Conservation (phyloP, 2,329 filamentous ascomycete genomes). For the Fusarium tuaranense region DNA sequence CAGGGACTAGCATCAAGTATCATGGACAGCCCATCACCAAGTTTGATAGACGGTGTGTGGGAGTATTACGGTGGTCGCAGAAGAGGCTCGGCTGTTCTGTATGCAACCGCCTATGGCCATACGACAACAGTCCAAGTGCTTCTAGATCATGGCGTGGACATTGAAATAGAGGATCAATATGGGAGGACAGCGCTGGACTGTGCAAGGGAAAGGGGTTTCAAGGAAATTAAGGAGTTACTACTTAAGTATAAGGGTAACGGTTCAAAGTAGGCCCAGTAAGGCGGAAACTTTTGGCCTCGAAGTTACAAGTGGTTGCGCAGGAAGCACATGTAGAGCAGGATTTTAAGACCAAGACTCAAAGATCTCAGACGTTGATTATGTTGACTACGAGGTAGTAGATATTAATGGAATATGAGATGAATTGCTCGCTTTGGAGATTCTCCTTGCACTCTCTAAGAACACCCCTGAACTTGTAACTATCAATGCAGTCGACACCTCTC, state of each 20-base stretch:
- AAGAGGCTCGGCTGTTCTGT: not conserved
- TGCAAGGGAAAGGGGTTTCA: rapidly evolving
- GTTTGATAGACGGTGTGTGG: not conserved
- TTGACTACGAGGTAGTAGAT: not conserved
- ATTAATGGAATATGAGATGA: not conserved
- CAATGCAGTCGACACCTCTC: not conserved
- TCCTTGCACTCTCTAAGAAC: rapidly evolving
- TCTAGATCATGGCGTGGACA: not conserved
- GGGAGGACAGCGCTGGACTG: not conserved
- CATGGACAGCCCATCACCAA: no score
- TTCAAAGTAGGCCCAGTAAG: not conserved
- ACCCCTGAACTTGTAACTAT: not conserved
- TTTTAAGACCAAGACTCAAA: not conserved
- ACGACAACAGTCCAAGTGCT: not conserved
- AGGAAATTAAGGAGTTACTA: not conserved
- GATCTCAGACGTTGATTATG: not conserved
- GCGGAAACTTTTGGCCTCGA: not conserved
- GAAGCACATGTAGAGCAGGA: not conserved
- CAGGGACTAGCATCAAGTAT: no score
- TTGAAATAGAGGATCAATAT: not conserved
- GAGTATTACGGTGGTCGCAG: not conserved
- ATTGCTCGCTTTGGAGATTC: not conserved
- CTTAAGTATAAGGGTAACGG: not conserved
- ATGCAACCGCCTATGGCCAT: not conserved
- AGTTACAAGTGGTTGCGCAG: not conserved